These are phyloP conservation scores for Chaetoceros tenuissimus DNA, from an alignment of 108 stramenopile species.

Conservation along the genomic window DNA sequence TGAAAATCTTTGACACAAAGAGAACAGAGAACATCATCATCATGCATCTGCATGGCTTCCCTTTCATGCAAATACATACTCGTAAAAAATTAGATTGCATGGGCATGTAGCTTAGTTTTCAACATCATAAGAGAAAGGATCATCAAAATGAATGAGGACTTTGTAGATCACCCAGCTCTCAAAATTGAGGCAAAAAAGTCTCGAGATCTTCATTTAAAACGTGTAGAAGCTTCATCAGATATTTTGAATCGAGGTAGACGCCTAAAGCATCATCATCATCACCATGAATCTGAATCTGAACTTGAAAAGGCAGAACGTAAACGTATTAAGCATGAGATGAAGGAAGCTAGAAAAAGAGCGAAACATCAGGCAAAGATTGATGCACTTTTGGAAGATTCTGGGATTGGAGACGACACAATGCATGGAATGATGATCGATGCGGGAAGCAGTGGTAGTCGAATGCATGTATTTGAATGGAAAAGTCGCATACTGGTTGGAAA, in stretches of 20 bases:
- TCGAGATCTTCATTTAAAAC: background rate
- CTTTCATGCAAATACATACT: too few species aligned
- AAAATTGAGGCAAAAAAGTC: background rate
- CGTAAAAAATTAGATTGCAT: too few species aligned
- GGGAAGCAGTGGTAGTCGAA: conserved; percentile 79
- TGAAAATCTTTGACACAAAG: too few species aligned
- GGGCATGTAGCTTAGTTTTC: too few species aligned
- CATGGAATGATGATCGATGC: conserved; percentile 88
- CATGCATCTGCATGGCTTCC: too few species aligned
- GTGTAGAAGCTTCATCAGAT: background rate
- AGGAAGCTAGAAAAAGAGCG: conserved; percentile 3
- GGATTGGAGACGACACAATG: conserved; percentile 12
- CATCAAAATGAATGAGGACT: too few species aligned
- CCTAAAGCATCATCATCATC: background rate
- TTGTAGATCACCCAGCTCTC: background rate
- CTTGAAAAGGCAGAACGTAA: too few species aligned
- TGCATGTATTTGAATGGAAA: conserved; percentile 87
- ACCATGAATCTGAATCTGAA: too few species aligned
- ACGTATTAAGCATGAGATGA: conserved; percentile 13
- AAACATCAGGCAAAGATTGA: background rate
- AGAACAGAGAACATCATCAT: too few species aligned
- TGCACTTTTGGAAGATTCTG: background rate
- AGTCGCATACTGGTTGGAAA: conserved; percentile 39
- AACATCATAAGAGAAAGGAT: too few species aligned
- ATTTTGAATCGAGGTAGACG: background rate